Base-by-base conservation (phyloP, 306 rosid genomes). In the Sechiopsis laciniata region DNA sequence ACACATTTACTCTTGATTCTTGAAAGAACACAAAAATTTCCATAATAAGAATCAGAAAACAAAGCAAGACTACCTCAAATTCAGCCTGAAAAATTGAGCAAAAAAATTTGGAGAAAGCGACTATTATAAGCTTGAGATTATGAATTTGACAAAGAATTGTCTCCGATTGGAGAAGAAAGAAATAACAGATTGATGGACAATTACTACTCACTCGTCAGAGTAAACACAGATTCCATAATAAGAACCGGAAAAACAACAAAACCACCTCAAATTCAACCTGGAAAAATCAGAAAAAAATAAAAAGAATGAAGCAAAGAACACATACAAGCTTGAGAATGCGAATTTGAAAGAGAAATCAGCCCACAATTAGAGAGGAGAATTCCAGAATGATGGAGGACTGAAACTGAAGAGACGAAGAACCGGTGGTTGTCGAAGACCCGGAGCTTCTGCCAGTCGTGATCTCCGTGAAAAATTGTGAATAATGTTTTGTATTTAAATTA, bases 371-470 rank as follows among this genome's bases (percentile, higher is more conserved):
- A 61, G 46, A 13, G 40, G 35, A 26, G 13, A 22, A 10, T 20
- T 68, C 15, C 55, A 68, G 56, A 45, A 48, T 14, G 40, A 68
- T 6, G 58, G 42, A 50, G 7, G 45, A 69, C 19, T 45, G 22
- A 7, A 32, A 21, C 20, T 68, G 57, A 73, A 53, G 45, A 67
- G 15, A 75, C 67, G 58, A 73, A 37, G 55, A 74, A 68, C 73
- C 63, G 79, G 76, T 77, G 87, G 86, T 58, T 55, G 75, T 78
- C 59, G 62, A 66, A 78, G 78, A 37, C 16, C 77, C 66, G 78
- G 51, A 69, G 75, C 77, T 37, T 72, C 42, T 58, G 72, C 67
- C 68, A 19, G 21, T 4, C 26, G 29, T 54, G 40, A 76, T 37
- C 58, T 76, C 37, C 16, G 10, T 32, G 24, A n/a, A 37, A 63